These are phyloP conservation scores for Capronia americana DNA, from an alignment of 2,329 filamentous ascomycete genomes.

Conservation along the genomic window DNA sequence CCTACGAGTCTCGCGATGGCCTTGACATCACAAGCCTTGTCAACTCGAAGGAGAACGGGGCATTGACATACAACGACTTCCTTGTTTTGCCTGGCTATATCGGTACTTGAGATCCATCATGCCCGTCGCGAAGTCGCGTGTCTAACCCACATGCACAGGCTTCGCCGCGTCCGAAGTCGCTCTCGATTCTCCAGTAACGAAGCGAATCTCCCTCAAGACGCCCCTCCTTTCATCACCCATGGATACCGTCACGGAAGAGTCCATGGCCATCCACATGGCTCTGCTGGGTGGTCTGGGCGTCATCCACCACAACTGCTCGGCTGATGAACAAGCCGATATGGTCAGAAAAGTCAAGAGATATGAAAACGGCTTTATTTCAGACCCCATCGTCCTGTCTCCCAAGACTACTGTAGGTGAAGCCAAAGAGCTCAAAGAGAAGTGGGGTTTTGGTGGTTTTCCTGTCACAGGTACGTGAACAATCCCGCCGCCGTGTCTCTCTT, in stretches of 20 bases:
- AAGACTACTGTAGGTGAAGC: conserved; percentile 89
- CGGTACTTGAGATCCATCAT: conserved; percentile 57
- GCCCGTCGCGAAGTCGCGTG: conserved; percentile 9
- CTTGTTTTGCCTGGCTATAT: conserved; percentile 96
- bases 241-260: conserved; percentile 99
- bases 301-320: conserved; percentile 99
- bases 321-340: conserved; percentile 97
- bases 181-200: conserved; percentile 91
- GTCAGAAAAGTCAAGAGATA: conserved; percentile 98
- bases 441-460: conserved; percentile 98
- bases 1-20: conserved; percentile 80
- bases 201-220: conserved; percentile 93
- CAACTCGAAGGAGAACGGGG: conserved; percentile 89
- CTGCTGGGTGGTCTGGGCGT: conserved; percentile 70
- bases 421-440: conserved; percentile 91
- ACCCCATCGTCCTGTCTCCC: conserved; percentile 89
- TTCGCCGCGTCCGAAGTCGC: conserved; percentile 89
- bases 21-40: conserved; percentile 85
- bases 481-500: conserved; percentile 33
- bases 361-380: conserved; percentile 98
- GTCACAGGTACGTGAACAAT: conserved; percentile 81
- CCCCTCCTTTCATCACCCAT: conserved; percentile 97
- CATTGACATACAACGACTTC: conserved; percentile 99
- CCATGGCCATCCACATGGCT: conserved; percentile 94
- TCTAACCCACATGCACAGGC: conserved; percentile 55